A percentile compares a stretch with the other conserved stretches of the same genome.
phyloP scores from a whole-genome alignment of 371 early-diverging fungal genomes.

The Mortierella sp. region DNA sequence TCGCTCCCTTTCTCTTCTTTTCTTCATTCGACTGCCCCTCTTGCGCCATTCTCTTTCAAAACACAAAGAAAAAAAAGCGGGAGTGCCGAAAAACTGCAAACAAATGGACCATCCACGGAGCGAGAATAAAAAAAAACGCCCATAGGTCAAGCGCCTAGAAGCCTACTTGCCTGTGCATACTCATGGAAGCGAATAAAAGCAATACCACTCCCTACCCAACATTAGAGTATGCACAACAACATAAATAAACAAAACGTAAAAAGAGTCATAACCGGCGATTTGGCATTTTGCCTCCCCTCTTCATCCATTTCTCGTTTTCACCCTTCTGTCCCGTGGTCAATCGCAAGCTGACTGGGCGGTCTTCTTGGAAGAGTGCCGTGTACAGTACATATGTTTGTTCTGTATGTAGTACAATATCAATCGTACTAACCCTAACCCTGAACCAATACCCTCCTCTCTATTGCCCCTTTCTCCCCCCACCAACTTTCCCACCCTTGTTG shows the following conservation, averaged over 20 bases:
- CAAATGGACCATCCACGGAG: background rate
- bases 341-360: no score
- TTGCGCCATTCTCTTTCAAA: background rate
- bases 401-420: no score
- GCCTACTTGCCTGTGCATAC: background rate
- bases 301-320: no score
- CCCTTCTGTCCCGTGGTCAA: background rate
- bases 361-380: no score
- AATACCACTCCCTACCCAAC: background rate
- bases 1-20: background rate
- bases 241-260: background rate
- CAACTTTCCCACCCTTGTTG: constrained; percentile 42
- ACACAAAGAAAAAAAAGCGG: background rate
- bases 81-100: background rate
- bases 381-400: no score
- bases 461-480: background rate
- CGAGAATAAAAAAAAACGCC: background rate
- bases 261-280: constrained; percentile 21
- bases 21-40: background rate
- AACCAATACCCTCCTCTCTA: background rate
- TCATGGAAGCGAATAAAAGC: background rate
- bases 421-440: no score
- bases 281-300: constrained; percentile 9
- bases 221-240: background rate
- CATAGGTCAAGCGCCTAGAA: background rate